Conservation (phyloP, 257 asterid species). For the Avicennia marina region DNA sequence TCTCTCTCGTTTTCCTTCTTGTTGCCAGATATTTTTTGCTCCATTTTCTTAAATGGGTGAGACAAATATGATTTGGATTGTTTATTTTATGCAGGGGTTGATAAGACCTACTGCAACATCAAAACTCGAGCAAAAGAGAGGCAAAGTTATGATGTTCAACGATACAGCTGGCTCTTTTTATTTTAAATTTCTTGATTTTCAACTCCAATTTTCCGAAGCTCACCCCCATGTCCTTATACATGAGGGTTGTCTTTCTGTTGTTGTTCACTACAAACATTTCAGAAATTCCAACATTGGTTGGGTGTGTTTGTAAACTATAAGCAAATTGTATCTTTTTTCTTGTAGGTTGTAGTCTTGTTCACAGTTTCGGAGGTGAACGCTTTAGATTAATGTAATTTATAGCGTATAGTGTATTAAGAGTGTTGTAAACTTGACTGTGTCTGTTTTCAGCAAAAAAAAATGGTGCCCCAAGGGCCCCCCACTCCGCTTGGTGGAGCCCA, state of each 20-base stretch:
- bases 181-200: slow-evolving; percentile 17
- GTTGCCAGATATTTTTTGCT: neutral
- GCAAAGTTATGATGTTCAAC: slow-evolving; percentile 25
- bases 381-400: slow-evolving; percentile 24
- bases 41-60: neutral
- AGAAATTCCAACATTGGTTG: slow-evolving; percentile 15
- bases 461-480: slow-evolving; percentile 87
- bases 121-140: slow-evolving; percentile 12
- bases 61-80: slow-evolving; percentile 20
- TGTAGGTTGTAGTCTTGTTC: slow-evolving; percentile 15
- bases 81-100: slow-evolving; percentile 35
- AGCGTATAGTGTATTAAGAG: slow-evolving; percentile 15
- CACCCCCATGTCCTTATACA: slow-evolving; percentile 14
- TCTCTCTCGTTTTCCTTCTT: neutral
- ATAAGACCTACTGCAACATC: slow-evolving; percentile 18
- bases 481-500: slow-evolving; percentile 72
- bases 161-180: slow-evolving; percentile 17
- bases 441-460: slow-evolving; percentile 24
- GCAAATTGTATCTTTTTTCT: slow-evolving; percentile 1
- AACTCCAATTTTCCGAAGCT: slow-evolving; percentile 12
- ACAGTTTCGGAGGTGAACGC: slow-evolving; percentile 7
- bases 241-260: slow-evolving; percentile 16
- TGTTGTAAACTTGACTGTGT: slow-evolving; percentile 14
- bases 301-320: slow-evolving; percentile 7
- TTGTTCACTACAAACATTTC: slow-evolving; percentile 23